Percentiles rank a stretch among this genome's conserved stretches.
Evolutionary conservation across 192 early-diverging fungal species (phyloP).

Genomic region (Chytriomyces sp.): DNA sequence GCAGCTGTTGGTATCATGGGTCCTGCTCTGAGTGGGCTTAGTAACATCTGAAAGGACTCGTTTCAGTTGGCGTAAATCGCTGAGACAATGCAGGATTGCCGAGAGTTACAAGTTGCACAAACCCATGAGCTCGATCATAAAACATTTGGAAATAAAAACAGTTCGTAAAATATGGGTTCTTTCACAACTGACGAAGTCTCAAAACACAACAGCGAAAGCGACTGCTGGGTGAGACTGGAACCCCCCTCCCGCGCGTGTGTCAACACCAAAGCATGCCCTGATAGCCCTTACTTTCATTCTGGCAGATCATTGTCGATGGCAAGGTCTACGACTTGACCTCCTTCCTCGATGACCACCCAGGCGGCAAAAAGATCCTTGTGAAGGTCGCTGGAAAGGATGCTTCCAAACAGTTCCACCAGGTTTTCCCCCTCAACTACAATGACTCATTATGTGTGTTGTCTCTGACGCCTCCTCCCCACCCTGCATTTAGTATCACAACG

Average conservation of each 20-base stretch:
- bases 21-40: too few species aligned
- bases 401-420: conserved; percentile 72
- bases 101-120: not conserved
- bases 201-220: conserved; percentile 69
- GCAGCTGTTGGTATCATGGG: too few species aligned
- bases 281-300: not conserved
- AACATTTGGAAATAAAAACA: conserved; percentile 37
- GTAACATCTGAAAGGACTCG: too few species aligned
- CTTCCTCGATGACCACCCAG: conserved; percentile 45
- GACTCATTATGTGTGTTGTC: not conserved
- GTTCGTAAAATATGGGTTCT: conserved; percentile 13
- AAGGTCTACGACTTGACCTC: conserved; percentile 61
- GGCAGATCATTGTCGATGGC: conserved; percentile 27
- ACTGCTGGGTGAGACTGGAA: conserved; percentile 63
- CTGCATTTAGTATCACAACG: conserved; percentile 21
- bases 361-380: conserved; percentile 66
- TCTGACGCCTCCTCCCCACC: not conserved
- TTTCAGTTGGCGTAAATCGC: too few species aligned
- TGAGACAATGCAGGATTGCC: too few species aligned
- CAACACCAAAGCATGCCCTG: not conserved
- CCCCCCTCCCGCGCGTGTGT: not conserved
- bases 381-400: conserved; percentile 71
- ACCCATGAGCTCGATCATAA: not conserved
- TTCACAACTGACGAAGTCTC: conserved; percentile 66
- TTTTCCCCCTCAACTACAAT: not conserved